phyloP scores from a whole-genome alignment of 148 eudicot species.

The Amaranthus hypochondriacus region DNA sequence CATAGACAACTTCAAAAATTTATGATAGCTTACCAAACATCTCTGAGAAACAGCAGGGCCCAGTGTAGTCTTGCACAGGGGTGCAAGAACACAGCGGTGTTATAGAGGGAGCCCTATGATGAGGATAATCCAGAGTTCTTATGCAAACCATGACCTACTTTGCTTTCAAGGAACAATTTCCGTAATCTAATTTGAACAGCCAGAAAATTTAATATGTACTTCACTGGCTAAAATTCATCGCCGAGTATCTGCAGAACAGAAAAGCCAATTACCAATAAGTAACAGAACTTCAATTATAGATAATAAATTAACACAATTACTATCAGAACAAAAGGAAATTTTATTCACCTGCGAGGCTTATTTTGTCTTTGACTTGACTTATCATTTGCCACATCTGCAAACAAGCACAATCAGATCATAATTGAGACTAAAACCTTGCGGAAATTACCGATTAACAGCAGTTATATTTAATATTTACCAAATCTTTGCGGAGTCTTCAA shows the following conservation, averaged over 20 bases:
- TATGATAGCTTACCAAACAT: slow-evolving; percentile 41
- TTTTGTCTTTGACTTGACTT: slow-evolving; percentile 73
- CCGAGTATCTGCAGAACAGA: slow-evolving; percentile 62
- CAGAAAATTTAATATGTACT: slow-evolving; percentile 27
- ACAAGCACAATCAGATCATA: slow-evolving; percentile 13
- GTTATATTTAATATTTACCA: slow-evolving; percentile 37
- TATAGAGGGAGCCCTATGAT: slow-evolving; percentile 26
- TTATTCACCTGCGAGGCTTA: slow-evolving; percentile 73
- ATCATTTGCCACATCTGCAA: slow-evolving; percentile 56
- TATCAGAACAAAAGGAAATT: not conserved
- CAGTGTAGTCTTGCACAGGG: slow-evolving; percentile 58
- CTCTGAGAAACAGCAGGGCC: slow-evolving; percentile 43
- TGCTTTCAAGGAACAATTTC: slow-evolving; percentile 20
- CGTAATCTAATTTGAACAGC: slow-evolving; percentile 37
- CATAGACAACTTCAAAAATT: too few relatives aligned
- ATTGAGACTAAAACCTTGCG: not conserved
- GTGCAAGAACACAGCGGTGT: slow-evolving; percentile 61
- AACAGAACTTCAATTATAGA: not conserved
- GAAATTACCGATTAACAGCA: not conserved
- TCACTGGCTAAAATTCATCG: slow-evolving; percentile 93
- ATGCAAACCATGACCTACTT: slow-evolving; percentile 21
- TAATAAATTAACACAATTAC: not conserved
- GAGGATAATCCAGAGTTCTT: slow-evolving; percentile 19
- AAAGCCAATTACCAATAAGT: not conserved
- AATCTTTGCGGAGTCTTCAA: slow-evolving; percentile 53